phyloP scores from a whole-genome alignment of 805 yeast genomes.

The Clavispora vitiphila region DNA sequence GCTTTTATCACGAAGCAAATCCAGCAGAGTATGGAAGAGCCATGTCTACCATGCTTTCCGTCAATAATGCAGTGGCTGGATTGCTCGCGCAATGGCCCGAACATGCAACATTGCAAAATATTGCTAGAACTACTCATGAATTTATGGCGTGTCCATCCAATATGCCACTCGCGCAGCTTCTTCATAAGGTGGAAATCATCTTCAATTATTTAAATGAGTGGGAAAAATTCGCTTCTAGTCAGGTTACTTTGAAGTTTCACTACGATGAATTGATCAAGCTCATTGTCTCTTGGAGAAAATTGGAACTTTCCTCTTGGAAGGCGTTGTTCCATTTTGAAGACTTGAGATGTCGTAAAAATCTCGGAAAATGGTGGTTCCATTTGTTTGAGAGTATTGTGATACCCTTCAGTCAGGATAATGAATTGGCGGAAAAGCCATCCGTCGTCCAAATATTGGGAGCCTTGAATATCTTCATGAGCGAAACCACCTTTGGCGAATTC shows the following conservation, averaged over 20 bases:
- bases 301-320: conserved; percentile 86
- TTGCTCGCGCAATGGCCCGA: conserved; percentile 83
- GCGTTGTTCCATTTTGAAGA: conserved; percentile 67
- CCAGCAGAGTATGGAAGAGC: conserved; percentile 60
- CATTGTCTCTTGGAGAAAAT: conserved; percentile 85
- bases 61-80: conserved; percentile 29
- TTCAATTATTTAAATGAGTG: conserved; percentile 82
- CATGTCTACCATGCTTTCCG: conserved; percentile 36
- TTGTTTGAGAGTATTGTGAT: conserved; percentile 75
- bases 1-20: conserved; percentile 62
- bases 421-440: conserved; percentile 16
- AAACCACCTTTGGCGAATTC: conserved; percentile 75
- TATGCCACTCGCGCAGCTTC: conserved; percentile 70
- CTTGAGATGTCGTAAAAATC: conserved; percentile 34
- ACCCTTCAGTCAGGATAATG: conserved; percentile 23
- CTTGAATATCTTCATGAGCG: conserved; percentile 69
- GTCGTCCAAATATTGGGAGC: conserved; percentile 42
- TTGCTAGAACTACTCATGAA: conserved; percentile 61
- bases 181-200: conserved; percentile 82
- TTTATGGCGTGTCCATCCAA: conserved; percentile 55
- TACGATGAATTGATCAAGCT: conserved; percentile 57
- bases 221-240: conserved; percentile 85
- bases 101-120: conserved; percentile 78
- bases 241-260: conserved; percentile 56
- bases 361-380: conserved; percentile 90